Evolutionary conservation across 2,329 filamentous ascomycete species (phyloP).

Genomic region (Claviceps pazoutovae): DNA sequence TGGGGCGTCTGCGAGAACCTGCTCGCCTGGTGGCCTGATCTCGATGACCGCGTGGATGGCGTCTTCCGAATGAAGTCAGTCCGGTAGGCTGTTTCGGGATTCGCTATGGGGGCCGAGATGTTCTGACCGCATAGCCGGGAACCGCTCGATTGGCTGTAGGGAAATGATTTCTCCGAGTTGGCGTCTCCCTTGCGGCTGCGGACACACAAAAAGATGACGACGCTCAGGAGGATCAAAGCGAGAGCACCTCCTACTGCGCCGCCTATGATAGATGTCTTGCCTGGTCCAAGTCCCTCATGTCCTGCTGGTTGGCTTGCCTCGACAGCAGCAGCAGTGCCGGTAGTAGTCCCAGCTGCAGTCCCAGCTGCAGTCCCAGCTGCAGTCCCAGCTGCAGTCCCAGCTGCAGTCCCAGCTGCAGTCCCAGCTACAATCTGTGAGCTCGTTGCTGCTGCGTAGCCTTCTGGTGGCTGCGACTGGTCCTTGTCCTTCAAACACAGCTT

Average conservation of each 20-base stretch:
- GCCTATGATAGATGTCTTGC: conserved; percentile 28
- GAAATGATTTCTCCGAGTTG: conserved; percentile 9
- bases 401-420: not conserved
- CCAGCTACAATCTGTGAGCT: conserved; percentile 3
- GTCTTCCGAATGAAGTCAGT: conserved; percentile 39
- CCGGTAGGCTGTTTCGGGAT: conserved; percentile 25
- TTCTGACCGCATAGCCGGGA: conserved; percentile 25
- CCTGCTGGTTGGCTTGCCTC: conserved; percentile 2
- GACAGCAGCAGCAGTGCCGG: conserved; percentile 5
- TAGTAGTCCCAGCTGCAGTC: not conserved
- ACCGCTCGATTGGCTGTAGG: conserved; percentile 8
- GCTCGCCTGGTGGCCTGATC: conserved; percentile 2
- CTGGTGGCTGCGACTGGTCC: conserved; percentile 33
- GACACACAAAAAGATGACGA: conserved; percentile 26
- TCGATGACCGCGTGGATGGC: conserved; percentile 6
- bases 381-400: not conserved
- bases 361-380: conserved; percentile 1
- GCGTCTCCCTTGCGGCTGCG: conserved; percentile 15
- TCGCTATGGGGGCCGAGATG: conserved; percentile 43
- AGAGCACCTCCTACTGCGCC: conserved; percentile 34
- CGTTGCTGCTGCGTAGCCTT: conserved; percentile 10
- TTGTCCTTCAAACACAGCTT: conserved; percentile 35
- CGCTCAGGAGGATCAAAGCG: conserved; percentile 24
- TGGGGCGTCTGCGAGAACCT: not conserved
- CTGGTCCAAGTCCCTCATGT: conserved; percentile 13